A percentile compares a stretch with the other conserved stretches of the same genome.
Conservation (phyloP, 192 early-diverging fungal genomes). For the Mortierella claussenii region DNA sequence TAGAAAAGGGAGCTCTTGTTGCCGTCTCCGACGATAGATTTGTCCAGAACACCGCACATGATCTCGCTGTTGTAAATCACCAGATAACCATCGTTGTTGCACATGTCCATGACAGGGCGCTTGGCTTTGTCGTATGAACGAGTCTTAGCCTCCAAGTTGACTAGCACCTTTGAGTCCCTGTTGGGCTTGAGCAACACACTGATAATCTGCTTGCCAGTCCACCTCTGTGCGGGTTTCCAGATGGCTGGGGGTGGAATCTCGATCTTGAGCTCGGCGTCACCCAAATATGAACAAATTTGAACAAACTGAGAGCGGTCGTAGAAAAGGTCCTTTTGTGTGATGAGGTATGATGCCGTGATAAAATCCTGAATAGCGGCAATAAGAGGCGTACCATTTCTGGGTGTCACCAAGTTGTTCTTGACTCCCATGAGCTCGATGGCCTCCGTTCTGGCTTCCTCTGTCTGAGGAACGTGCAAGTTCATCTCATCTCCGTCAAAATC, state of each 20-base stretch:
- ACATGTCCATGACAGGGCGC: constrained; percentile 74
- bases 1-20: constrained; percentile 97
- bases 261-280: constrained; percentile 84
- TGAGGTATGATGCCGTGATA: constrained; percentile 94
- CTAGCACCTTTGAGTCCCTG: constrained; percentile 64
- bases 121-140: constrained; percentile 75
- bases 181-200: constrained; percentile 91
- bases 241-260: constrained; percentile 96
- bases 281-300: constrained; percentile 93
- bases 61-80: constrained; percentile 95
- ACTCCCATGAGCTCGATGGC: constrained; percentile 97
- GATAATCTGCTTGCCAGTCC: constrained; percentile 98
- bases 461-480: constrained; percentile 99
- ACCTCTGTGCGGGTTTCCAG: constrained; percentile 87
- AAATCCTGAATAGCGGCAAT: constrained; percentile 99
- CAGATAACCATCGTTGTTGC: constrained; percentile 90
- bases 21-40: constrained; percentile 95
- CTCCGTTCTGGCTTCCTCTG: constrained; percentile 97
- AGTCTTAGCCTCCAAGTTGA: constrained; percentile 94
- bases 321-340: constrained; percentile 94
- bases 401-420: constrained; percentile 97
- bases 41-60: constrained; percentile 94
- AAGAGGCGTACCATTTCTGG: constrained; percentile 97
- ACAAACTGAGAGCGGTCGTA: constrained; percentile 94
- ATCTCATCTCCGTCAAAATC: constrained; percentile 99